Conservation (phyloP, 176 grass and related monocot species). For the Aegilops longissima region DNA sequence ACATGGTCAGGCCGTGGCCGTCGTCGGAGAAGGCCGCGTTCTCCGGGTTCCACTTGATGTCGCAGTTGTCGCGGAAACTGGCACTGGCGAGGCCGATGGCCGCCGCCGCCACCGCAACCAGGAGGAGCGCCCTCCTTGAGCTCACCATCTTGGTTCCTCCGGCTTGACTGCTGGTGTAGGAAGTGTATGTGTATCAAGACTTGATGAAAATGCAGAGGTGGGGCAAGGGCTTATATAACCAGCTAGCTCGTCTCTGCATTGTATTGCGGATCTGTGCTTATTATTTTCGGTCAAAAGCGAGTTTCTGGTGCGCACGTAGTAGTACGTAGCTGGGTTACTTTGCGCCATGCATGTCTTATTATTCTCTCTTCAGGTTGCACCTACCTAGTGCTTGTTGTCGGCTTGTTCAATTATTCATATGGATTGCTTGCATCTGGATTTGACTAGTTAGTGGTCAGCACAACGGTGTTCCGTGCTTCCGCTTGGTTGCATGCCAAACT, state of each 20-base stretch:
- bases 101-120: background rate
- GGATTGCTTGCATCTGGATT: no score
- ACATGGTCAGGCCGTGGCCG: conserved; percentile 32
- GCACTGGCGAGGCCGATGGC: conserved; percentile 19
- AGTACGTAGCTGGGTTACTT: background rate
- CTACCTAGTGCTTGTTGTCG: background rate
- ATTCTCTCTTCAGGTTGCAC: background rate
- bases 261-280: background rate
- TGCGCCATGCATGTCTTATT: background rate
- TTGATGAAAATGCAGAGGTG: conserved; percentile 7
- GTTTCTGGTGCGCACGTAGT: conserved; percentile 9
- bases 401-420: background rate
- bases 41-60: conserved; percentile 43
- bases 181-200: background rate
- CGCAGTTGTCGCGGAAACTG: conserved; percentile 35
- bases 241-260: background rate
- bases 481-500: no score
- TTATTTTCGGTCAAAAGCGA: background rate
- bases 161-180: background rate
- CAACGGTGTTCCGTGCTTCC: background rate
- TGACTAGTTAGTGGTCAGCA: conserved; percentile 8
- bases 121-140: background rate
- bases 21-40: conserved; percentile 23
- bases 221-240: background rate
- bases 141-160: conserved; percentile 4